Evolutionary conservation across 2,329 filamentous ascomycete genomes (phyloP).

Genomic region (Elsinoe batatas): DNA sequence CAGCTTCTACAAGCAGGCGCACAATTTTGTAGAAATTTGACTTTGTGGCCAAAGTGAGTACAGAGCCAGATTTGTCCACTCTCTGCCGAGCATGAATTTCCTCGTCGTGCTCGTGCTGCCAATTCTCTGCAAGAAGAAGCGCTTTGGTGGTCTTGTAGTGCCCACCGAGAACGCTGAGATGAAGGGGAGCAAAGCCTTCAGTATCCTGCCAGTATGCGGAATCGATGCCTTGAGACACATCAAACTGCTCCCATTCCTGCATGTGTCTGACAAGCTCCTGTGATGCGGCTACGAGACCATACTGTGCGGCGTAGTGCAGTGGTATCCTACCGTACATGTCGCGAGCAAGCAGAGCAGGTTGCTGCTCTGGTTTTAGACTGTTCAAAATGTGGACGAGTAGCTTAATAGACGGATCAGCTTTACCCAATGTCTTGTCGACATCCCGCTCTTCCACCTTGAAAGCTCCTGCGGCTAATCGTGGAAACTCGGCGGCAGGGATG

Average conservation of each 20-base stretch:
- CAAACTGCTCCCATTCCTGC: slow-evolving; percentile 79
- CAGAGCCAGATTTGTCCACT: slow-evolving; percentile 75
- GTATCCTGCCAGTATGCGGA: slow-evolving; percentile 81
- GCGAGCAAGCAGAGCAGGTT: slow-evolving; percentile 53
- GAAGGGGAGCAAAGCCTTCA: slow-evolving; percentile 82
- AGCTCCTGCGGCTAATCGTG: slow-evolving; percentile 50
- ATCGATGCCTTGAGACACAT: slow-evolving; percentile 78
- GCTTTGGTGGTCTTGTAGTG: slow-evolving; percentile 77
- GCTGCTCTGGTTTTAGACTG: slow-evolving; percentile 57
- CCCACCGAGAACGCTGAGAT: slow-evolving; percentile 84
- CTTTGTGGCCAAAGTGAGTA: slow-evolving; percentile 78
- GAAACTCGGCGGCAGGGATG: slow-evolving; percentile 67
- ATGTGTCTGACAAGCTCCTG: slow-evolving; percentile 79
- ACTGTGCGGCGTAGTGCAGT: slow-evolving; percentile 88
- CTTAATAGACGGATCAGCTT: slow-evolving; percentile 66
- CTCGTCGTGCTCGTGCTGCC: slow-evolving; percentile 53
- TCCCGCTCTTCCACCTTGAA: slow-evolving; percentile 59
- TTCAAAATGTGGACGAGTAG: slow-evolving; percentile 57
- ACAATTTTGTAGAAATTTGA: slow-evolving; percentile 80
- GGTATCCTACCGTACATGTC: slow-evolving; percentile 78
- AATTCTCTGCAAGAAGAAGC: slow-evolving; percentile 70
- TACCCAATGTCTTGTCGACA: slow-evolving; percentile 45
- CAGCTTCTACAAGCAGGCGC: slow-evolving; percentile 75
- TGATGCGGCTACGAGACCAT: slow-evolving; percentile 85
- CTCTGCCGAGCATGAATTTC: slow-evolving; percentile 52